Base-by-base conservation (phyloP, 768 basidiomycete species). In the Exsudoporus frostii region DNA sequence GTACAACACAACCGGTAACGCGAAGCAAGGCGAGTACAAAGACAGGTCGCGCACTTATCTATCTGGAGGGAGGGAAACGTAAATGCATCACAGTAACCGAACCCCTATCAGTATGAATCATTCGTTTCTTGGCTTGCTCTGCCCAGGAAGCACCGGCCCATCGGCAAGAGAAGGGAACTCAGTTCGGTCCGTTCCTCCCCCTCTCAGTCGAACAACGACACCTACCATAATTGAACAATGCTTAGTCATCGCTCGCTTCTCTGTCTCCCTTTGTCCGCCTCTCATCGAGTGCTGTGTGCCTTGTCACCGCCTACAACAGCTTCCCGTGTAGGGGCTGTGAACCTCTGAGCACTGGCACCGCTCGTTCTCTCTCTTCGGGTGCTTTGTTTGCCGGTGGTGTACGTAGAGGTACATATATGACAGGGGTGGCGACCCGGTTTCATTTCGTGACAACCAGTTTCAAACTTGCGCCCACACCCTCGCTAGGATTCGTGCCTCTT, bases 41-140 rank as follows among this genome's bases (percentile, higher is more conserved):
- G 46, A 7, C 13, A 7, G 11, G 17, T 10, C 5, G 10, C 24
- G 22, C 24, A 19, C 27, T 44, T 13, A 4, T 14, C 43, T 29
- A 44, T 19, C 40, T 20, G 17, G 7, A 19, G 8, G 4, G 8
- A 45, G 8, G 9, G 17, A 50, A 2, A 56, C 56, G 48, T 57
- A 57, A 60, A 45, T 0, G 39, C 7, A 22, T 48, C 48, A 48
- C 45, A 43, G 45, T 20, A 53, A 45, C 15, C 41, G 43, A 62
- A 46, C 44, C 60, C 60, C 60, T 61, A 61, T 62, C 25, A 10
- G 39, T 36, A 45, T 45, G 58, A 41, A 24, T 34, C 30, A 44
- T 41, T 10, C 30, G 46, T 51, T 59, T 60, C 53, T 33, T 51
- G 30, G 25, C 25, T 2, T 33, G 57, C 22, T 48, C 34, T 38